Percentiles rank a stretch among this genome's conserved stretches.
Conservation (phyloP, 2,329 filamentous ascomycete species). For the Aspergillus awamori region DNA sequence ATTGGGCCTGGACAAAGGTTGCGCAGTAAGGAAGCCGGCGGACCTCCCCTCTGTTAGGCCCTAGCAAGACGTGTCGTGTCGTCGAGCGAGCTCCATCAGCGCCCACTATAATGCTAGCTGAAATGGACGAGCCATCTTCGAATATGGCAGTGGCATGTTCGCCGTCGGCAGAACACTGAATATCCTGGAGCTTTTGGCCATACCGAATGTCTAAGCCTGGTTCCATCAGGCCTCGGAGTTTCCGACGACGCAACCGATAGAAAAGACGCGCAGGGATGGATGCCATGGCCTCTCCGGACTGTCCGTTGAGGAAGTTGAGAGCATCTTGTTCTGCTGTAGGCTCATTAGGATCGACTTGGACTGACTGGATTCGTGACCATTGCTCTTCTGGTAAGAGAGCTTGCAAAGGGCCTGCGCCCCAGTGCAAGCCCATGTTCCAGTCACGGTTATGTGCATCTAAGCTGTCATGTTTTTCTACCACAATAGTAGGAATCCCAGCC, state of each 20-base stretch:
- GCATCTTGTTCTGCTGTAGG: conserved; percentile 26
- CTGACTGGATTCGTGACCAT: conserved; percentile 30
- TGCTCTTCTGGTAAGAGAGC: conserved; percentile 27
- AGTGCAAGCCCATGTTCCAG: conserved; percentile 41
- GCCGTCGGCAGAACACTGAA: conserved; percentile 24
- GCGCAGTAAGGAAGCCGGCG: conserved; percentile 48
- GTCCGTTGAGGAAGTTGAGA: conserved; percentile 30
- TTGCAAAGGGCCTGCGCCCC: conserved; percentile 29
- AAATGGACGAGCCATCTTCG: conserved; percentile 21
- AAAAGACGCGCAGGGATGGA: conserved; percentile 32
- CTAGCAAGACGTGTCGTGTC: conserved; percentile 32
- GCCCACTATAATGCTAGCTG: conserved; percentile 27
- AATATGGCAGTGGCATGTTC: conserved; percentile 22
- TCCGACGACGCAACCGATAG: conserved; percentile 33
- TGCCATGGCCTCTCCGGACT: conserved; percentile 29
- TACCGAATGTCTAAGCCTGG: conserved; percentile 33
- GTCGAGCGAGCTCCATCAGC: conserved; percentile 32
- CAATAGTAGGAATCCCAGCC: conserved; percentile 28
- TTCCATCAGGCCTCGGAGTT: conserved; percentile 31
- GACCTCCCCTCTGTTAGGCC: conserved; percentile 32
- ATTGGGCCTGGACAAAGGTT: conserved; percentile 50
- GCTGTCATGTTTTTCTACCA: conserved; percentile 30
- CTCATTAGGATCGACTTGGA: conserved; percentile 33
- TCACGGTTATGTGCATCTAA: conserved; percentile 27
- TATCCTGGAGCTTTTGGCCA: conserved; percentile 19